A percentile compares a stretch with the other conserved stretches of the same genome.
Evolutionary conservation across 768 basidiomycete species (phyloP).

Genomic region (Mycena vitilis): DNA sequence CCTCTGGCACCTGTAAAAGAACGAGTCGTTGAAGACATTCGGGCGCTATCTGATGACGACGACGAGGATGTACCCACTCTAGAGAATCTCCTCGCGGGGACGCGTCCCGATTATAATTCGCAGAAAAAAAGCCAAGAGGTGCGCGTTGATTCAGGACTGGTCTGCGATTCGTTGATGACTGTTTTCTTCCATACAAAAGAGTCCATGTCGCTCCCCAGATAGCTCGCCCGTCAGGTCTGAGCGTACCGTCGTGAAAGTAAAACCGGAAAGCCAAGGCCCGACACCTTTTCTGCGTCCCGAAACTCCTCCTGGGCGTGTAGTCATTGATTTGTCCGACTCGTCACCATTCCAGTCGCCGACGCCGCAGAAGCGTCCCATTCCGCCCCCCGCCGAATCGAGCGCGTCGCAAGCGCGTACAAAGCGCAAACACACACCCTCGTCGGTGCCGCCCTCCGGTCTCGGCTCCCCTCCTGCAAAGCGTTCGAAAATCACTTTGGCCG

Average conservation of each 20-base stretch:
- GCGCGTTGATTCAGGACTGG: not conserved
- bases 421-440: constrained; percentile 13
- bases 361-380: not conserved
- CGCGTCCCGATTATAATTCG: constrained; percentile 8
- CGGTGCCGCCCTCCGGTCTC: not conserved
- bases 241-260: not conserved
- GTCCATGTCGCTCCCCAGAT: not conserved
- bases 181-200: not conserved
- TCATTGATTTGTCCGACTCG: constrained; percentile 19
- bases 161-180: not conserved
- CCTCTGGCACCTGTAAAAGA: constrained; percentile 6
- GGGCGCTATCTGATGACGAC: constrained; percentile 17
- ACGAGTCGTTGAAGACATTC: not conserved
- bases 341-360: constrained; percentile 2
- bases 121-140: constrained; percentile 8
- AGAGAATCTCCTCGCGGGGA: constrained; percentile 15
- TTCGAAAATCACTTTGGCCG: not conserved
- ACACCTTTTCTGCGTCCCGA: not conserved
- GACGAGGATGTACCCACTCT: constrained; percentile 10
- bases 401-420: constrained; percentile 2
- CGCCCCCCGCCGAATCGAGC: not conserved
- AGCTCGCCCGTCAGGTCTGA: not conserved
- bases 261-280: not conserved
- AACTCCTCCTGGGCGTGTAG: not conserved
- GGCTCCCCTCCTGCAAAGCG: constrained; percentile 19